These are phyloP conservation scores for Chaetomiaceae sp. DNA, from an alignment of 2,329 filamentous ascomycete genomes.

Conservation along the genomic window DNA sequence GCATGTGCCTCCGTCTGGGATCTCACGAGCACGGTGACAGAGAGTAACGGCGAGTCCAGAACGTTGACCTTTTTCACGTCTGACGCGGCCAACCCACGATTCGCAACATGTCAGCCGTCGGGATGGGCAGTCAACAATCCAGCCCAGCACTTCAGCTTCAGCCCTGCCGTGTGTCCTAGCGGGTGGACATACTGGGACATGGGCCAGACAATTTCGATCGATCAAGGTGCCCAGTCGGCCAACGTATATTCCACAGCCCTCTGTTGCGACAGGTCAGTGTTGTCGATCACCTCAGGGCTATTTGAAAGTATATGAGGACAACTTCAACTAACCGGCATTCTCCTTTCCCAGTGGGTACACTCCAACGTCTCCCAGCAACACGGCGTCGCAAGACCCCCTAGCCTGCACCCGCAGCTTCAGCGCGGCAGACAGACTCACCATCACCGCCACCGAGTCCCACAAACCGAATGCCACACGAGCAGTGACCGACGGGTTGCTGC, in stretches of 20 bases:
- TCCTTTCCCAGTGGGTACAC: background rate
- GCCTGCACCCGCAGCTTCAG: background rate
- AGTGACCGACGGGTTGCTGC: background rate
- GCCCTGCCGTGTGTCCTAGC: background rate
- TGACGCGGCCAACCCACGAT: background rate
- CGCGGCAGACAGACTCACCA: background rate
- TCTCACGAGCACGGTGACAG: background rate
- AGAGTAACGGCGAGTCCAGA: background rate
- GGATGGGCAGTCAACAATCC: background rate
- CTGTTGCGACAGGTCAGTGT: background rate
- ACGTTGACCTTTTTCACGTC: background rate
- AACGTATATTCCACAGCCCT: background rate
- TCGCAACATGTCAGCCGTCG: background rate
- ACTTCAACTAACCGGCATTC: background rate
- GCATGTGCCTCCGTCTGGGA: background rate
- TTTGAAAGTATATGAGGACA: background rate
- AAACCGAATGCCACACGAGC: background rate
- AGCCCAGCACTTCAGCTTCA: background rate
- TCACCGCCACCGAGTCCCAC: background rate
- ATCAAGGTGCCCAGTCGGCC: background rate
- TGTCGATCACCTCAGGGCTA: background rate
- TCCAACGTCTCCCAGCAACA: background rate
- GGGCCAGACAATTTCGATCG: background rate
- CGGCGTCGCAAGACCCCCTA: background rate
- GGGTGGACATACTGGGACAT: background rate